Conservation (phyloP, 768 basidiomycete species). For the Russula abietina region DNA sequence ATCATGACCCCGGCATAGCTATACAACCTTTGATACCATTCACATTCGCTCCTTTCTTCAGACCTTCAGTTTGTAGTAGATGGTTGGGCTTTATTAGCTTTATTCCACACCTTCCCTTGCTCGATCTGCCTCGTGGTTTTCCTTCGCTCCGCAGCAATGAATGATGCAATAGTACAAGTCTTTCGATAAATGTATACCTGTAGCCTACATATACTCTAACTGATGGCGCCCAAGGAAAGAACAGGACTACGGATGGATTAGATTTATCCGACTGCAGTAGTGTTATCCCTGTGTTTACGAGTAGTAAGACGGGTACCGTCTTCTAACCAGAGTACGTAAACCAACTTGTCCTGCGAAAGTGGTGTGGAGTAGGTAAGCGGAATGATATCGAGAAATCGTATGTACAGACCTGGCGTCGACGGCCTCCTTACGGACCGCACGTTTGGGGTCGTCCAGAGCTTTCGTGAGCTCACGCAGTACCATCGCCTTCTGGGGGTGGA, state of each 20-base stretch:
- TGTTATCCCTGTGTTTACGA: neutral
- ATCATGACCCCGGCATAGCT: conserved; percentile 67
- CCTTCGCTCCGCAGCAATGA: conserved; percentile 1
- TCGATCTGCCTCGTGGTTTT: conserved; percentile 12
- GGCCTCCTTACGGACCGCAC: conserved; percentile 77
- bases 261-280: neutral
- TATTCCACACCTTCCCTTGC: conserved; percentile 7
- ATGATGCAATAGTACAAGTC: conserved; percentile 13
- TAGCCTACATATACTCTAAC: conserved; percentile 17
- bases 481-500: conserved; percentile 71
- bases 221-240: neutral
- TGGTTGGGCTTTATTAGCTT: neutral
- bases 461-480: conserved; percentile 72
- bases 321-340: conserved; percentile 22
- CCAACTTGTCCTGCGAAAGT: conserved; percentile 14
- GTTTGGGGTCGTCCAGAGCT: conserved; percentile 84
- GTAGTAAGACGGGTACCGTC: neutral
- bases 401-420: conserved; percentile 62
- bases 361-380: neutral
- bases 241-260: neutral
- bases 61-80: neutral
- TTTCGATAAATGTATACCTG: conserved; percentile 20
- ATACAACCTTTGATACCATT: neutral
- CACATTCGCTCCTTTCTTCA: neutral
- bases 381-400: neutral